Percentiles rank a stretch among this genome's conserved stretches.
Conservation (phyloP, 257 asterid genomes). For the Nicotiana tomentosiformis region DNA sequence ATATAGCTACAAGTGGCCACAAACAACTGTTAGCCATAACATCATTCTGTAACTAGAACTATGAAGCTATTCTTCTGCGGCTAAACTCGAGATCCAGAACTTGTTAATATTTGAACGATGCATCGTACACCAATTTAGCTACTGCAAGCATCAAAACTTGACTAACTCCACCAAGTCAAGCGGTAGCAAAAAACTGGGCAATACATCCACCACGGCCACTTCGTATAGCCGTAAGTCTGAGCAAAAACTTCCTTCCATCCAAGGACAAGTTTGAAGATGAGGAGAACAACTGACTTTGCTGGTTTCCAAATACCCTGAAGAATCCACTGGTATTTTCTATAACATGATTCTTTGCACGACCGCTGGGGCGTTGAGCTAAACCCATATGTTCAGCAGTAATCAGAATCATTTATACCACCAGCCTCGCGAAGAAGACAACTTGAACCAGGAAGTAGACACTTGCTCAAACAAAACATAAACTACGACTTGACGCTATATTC, state of each 20-base stretch:
- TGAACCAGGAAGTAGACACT: neutral
- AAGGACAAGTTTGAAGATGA: neutral
- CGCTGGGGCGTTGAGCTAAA: neutral
- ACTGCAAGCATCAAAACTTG: neutral
- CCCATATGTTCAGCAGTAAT: neutral
- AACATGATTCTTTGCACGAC: neutral
- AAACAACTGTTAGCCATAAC: no score
- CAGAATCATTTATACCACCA: neutral
- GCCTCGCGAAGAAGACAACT: neutral
- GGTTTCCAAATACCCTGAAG: neutral
- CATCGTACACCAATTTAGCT: neutral
- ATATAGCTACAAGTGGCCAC: neutral
- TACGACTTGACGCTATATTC: neutral
- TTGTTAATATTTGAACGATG: neutral
- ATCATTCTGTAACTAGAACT: neutral
- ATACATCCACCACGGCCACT: neutral
- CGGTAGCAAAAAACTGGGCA: neutral
- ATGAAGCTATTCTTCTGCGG: neutral
- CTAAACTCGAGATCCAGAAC: neutral
- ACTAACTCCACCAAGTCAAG: neutral
- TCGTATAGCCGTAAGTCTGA: neutral
- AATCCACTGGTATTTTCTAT: neutral
- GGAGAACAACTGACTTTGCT: neutral
- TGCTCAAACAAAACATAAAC: neutral
- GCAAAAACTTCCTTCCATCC: neutral